Base-by-base conservation (phyloP, 2,329 filamentous ascomycete species). In the Beauveria australis region DNA sequence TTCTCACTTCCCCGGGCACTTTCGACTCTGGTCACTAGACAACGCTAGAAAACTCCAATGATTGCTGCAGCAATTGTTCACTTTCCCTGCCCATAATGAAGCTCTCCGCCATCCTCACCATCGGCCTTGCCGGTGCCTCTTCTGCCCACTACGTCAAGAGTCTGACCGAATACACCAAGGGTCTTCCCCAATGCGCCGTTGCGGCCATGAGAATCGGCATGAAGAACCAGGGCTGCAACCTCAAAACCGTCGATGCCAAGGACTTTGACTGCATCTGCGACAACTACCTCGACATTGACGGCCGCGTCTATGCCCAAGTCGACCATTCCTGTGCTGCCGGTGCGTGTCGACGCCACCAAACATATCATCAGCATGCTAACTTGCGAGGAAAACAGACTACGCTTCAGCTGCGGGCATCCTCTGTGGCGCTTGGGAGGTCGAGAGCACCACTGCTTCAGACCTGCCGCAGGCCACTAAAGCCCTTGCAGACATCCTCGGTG, bases 181-280 rank as follows among this genome's bases (percentile, higher is more conserved):
- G 56, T 2, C 33, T 61, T 14, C 59, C 59, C 3, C 24, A 44
- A 24, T 61, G 59, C 44, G 59, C 59, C 24, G 24, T 56, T 22
- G 30, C 26, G 12, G 59, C 59, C 44, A 8, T 61, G 37, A 55
- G 52, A 26, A 14, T 33, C 5, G 59, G 52, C 59, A 61, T 61
- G 59, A 56, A 56, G 52, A 56, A 55, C 24, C 43, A 61, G 22
- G 59, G 59, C 44, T 61, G 59, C 44, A 37, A 56, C 18, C 44
- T 61, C 24, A 7, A 41, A 8, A 28, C 44, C 12, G 46, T 51
- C 37, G 22, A 61, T 8, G 59, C 52, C 59, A 55, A 55, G 26
- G 59, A 61, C 19, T 61, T 61, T 51, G 59, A 61, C 59, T 61
- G 59, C 52, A 48, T 61, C n/a, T 61, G 59, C 59, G 53, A 61